These are phyloP conservation scores for Saccharum hybrid DNA, from an alignment of 202 grass and related monocot species.

Conservation along the genomic window DNA sequence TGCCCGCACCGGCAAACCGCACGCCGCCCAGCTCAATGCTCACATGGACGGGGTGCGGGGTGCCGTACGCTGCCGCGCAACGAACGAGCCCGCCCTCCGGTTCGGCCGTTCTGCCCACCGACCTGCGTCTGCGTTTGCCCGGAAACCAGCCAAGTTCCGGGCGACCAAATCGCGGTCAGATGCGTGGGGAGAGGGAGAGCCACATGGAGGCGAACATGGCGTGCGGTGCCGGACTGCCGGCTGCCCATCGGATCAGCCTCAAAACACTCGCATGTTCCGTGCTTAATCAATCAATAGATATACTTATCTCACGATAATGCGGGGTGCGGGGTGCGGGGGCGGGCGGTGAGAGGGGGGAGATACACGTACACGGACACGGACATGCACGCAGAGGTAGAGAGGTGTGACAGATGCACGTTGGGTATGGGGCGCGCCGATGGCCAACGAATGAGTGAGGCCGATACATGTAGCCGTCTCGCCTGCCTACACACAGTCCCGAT, in stretches of 20 bases:
- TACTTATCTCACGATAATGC: slow-evolving; percentile 32
- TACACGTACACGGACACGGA: no score
- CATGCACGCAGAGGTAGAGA: no score
- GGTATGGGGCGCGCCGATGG: slow-evolving; percentile 33
- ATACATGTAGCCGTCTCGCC: slow-evolving; percentile 5
- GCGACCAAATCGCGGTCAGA: slow-evolving; percentile 41
- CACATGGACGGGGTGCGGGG: background rate
- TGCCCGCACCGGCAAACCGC: background rate
- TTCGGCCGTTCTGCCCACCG: background rate
- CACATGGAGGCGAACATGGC: slow-evolving; percentile 41
- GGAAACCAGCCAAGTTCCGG: background rate
- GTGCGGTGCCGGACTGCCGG: background rate
- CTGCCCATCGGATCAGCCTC: background rate
- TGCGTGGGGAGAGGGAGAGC: background rate
- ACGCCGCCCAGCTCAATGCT: background rate
- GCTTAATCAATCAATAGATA: background rate
- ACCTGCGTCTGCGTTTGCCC: background rate
- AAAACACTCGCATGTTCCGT: slow-evolving; percentile 24
- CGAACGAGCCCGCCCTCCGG: slow-evolving; percentile 9
- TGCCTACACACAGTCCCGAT: background rate
- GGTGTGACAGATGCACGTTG: slow-evolving; percentile 1
- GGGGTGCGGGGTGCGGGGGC: no score
- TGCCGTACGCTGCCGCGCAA: slow-evolving; percentile 14
- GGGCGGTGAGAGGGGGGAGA: no score
- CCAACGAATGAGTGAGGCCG: slow-evolving; percentile 6